Percentiles rank a stretch among this genome's conserved stretches.
phyloP scores from a whole-genome alignment of 2,329 filamentous ascomycete species.

The Ceratocystis papillata region DNA sequence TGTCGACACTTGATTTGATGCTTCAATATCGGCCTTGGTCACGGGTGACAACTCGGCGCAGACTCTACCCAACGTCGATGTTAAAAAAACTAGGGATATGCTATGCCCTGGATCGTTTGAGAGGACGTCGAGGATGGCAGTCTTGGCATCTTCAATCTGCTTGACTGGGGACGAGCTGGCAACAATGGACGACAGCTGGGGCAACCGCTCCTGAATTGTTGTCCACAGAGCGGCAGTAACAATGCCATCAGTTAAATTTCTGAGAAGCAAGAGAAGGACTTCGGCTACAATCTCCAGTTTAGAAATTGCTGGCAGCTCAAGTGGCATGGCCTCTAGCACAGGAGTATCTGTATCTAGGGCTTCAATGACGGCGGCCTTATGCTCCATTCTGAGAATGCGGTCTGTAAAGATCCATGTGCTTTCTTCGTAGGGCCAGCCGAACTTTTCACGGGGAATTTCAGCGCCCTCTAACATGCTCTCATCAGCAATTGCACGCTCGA shows the following conservation, averaged over 20 bases:
- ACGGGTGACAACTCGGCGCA: constrained; percentile 39
- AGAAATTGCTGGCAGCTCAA: constrained; percentile 51
- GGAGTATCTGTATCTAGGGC: constrained; percentile 62
- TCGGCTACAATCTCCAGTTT: constrained; percentile 66
- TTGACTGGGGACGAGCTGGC: constrained; percentile 24
- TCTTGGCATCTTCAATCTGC: constrained; percentile 38
- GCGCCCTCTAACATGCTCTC: constrained; percentile 50
- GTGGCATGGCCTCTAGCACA: constrained; percentile 50
- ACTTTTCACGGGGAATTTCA: constrained; percentile 40
- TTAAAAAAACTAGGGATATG: constrained; percentile 80
- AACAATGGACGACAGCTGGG: constrained; percentile 33
- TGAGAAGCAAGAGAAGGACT: constrained; percentile 62
- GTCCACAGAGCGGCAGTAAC: constrained; percentile 61
- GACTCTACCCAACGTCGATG: constrained; percentile 56
- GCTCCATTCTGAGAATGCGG: constrained; percentile 17
- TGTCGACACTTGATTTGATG: constrained; percentile 18
- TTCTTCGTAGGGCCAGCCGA: constrained; percentile 51
- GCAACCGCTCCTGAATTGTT: constrained; percentile 45
- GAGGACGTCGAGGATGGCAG: constrained; percentile 59
- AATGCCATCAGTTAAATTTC: constrained; percentile 66
- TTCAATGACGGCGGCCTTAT: constrained; percentile 40
- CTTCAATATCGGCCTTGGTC: constrained; percentile 20
- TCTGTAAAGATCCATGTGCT: constrained; percentile 30
- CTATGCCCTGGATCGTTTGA: constrained; percentile 64
- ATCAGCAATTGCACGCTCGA: constrained; percentile 48